Evolutionary conservation across 768 basidiomycete genomes (phyloP), one percentile per base, ranked within the genome.

Genomic region (Trametes punicea): DNA sequence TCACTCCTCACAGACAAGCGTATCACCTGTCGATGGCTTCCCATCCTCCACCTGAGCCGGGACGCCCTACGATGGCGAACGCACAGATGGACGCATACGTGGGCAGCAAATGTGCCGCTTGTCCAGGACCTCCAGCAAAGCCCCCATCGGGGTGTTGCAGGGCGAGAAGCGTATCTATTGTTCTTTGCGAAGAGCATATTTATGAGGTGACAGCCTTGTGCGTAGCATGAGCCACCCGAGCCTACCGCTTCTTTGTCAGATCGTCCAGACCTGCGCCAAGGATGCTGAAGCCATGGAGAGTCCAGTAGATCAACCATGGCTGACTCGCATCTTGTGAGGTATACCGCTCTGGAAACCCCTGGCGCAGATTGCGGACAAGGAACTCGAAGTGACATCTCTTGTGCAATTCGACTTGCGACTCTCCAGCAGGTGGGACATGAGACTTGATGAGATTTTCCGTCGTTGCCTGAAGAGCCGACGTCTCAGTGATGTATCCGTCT

Each of bases 241-340:
- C 78, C 52, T 62, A 93, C 93, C 82, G 76, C 61, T 90, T 83
- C 68, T 85, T 89, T 64, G 82, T 93, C 18, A 73, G 78, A 2
- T 85, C 84, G 75, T 95, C 93, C 46, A 96, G 64, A 2, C 75
- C 85, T 6, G 91, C 85, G 46, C 93, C 90, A 40, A 96, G 67
- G 2, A 84, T 67, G 63, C 88, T 87, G 64, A 97, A 88, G 13
- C 86, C 77, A 64, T 99, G 94, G 9, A 95, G 67, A 0, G 85
- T 86, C 95, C 97, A 98, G 73, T 90, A 98, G 56, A 98, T 69
- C 26, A 98, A 74, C 97, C 97, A 98, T 0, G 97, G 90, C 64
- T 96, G 87, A 62, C 91, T 94, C 0, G 96, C 95, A 68, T 98
- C 97, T 64, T 98, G 88, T 42, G 84, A 85, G 18, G 76, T 78